A percentile compares a stretch with the other conserved stretches of the same genome.
phyloP scores from a whole-genome alignment of 495 filamentous ascomycete species.

The Astrocystis sublimbata region DNA sequence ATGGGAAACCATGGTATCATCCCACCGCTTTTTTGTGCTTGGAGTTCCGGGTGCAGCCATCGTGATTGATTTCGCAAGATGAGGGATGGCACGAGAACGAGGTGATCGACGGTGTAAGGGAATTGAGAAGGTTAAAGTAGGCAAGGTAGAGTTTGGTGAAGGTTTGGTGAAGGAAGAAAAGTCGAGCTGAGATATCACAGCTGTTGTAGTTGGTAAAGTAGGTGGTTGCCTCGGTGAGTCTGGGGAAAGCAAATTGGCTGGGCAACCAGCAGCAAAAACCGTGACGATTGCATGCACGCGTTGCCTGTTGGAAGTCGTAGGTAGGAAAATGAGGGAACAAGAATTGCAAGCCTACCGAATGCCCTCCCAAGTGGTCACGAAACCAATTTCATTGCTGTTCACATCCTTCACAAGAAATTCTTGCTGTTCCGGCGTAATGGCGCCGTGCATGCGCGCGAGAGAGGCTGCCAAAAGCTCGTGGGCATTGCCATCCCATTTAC shows the following conservation, averaged over 20 bases:
- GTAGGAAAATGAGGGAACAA: neutral
- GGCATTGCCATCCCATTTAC: conserved; percentile 28
- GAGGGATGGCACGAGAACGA: neutral
- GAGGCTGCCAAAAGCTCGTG: conserved; percentile 31
- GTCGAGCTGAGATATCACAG: neutral
- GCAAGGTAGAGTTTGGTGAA: neutral
- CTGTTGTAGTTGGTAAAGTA: neutral
- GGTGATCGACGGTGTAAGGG: neutral
- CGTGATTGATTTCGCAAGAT: neutral
- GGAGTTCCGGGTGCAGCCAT: neutral
- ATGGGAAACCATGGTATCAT: conserved; percentile 18
- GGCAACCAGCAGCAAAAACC: neutral
- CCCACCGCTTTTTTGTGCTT: conserved; percentile 24
- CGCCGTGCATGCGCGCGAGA: conserved; percentile 19
- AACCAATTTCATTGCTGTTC: conserved; percentile 26
- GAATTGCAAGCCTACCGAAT: conserved; percentile 35
- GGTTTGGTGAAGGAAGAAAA: neutral
- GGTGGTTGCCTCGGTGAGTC: no score
- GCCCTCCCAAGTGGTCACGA: conserved; percentile 33
- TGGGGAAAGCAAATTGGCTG: neutral
- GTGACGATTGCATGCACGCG: neutral
- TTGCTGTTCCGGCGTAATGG: conserved; percentile 20
- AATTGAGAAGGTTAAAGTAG: neutral
- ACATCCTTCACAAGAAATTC: conserved; percentile 28
- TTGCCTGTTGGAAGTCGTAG: neutral